phyloP scores from a whole-genome alignment of 208 protist genomes.

The Crithidia expoeki region DNA sequence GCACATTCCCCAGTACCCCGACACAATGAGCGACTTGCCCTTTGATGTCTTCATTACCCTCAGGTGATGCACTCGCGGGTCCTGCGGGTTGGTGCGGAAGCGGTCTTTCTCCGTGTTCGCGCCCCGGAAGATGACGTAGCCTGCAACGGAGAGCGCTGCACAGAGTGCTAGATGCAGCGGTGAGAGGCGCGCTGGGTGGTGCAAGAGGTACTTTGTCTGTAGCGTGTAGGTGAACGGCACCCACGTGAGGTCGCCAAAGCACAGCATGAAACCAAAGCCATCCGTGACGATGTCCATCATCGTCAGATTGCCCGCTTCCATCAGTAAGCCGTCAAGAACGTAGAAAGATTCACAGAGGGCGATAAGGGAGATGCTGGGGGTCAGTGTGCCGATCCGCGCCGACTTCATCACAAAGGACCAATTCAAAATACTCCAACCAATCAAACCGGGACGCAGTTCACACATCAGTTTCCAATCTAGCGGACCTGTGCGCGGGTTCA shows the following conservation, averaged over 20 bases:
- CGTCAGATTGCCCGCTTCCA: slow-evolving; percentile 92
- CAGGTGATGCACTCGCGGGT: slow-evolving; percentile 67
- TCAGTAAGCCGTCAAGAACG: slow-evolving; percentile 92
- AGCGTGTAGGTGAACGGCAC: slow-evolving; percentile 96
- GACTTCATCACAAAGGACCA: slow-evolving; percentile 87
- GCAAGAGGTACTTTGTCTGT: slow-evolving; percentile 91
- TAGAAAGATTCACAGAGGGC: slow-evolving; percentile 91
- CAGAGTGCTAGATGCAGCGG: slow-evolving; percentile 49
- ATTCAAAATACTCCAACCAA: slow-evolving; percentile 95
- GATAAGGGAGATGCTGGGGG: slow-evolving; percentile 88
- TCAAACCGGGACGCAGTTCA: slow-evolving; percentile 95
- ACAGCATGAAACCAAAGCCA: slow-evolving; percentile 96
- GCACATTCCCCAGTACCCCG: slow-evolving; percentile 96
- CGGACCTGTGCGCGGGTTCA: slow-evolving; percentile 92
- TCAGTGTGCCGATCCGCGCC: slow-evolving; percentile 64
- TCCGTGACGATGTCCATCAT: slow-evolving; percentile 98
- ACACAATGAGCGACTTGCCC: slow-evolving; percentile 91
- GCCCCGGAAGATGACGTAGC: slow-evolving; percentile 86
- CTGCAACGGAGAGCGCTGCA: slow-evolving; percentile 42
- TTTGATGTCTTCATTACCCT: slow-evolving; percentile 80
- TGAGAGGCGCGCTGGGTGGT: slow-evolving; percentile 59
- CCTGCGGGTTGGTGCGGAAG: slow-evolving; percentile 79
- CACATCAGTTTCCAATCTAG: slow-evolving; percentile 98
- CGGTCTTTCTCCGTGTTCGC: slow-evolving; percentile 89
- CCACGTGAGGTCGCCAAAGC: slow-evolving; percentile 95